Base-by-base conservation (phyloP, 306 rosid genomes). In the Comarum palustre region DNA sequence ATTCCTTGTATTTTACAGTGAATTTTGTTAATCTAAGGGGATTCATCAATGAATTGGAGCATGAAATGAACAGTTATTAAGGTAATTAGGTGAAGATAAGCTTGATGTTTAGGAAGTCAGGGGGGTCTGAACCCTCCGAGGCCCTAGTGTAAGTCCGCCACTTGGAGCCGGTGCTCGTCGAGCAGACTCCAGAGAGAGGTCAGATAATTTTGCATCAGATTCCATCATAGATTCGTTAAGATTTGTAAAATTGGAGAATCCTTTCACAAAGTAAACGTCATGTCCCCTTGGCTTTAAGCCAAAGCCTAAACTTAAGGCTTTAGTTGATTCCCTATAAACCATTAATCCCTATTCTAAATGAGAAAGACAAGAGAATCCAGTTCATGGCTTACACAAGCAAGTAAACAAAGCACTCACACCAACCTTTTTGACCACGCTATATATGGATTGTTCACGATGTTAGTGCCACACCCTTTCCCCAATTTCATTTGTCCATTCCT, bases 301-400 rank as follows among this genome's bases (percentile, higher is more conserved):
- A 84, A 87, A 86, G 78, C 87, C 86, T 77, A 73, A 75, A 82
- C 80, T 80, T 81, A 65, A 51, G 75, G 83, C 81, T 76, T 86
- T 86, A 57, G 67, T 72, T 71, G 65, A 85, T 72, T 82, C 77
- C 52, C 20, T 51, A 83, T 55, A 52, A 59, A 69, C 39, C 60
- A 48, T 19, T 47, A 52, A 65, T 70, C 22, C 10, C 66, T 60
- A 31, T 31, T 62, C 59, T 41, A 73, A 34, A 15, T 74, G 80
- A 77, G 75, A 83, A 76, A 70, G 86, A 83, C 89, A 81, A 82
- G 82, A 80, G 94, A 84, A 88, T 88, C 96, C 84, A 81, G 69
- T 82, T 87, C 88, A 79, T 79, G 80, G 70, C 83, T 80, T 76
- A 85, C 88, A 80, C 81, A 78, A 76, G 76, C 80, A 73, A 63